Percentiles rank a stretch among this genome's conserved stretches.
phyloP scores from a whole-genome alignment of 2,329 filamentous ascomycete species.

The Microascus cirrosus region DNA sequence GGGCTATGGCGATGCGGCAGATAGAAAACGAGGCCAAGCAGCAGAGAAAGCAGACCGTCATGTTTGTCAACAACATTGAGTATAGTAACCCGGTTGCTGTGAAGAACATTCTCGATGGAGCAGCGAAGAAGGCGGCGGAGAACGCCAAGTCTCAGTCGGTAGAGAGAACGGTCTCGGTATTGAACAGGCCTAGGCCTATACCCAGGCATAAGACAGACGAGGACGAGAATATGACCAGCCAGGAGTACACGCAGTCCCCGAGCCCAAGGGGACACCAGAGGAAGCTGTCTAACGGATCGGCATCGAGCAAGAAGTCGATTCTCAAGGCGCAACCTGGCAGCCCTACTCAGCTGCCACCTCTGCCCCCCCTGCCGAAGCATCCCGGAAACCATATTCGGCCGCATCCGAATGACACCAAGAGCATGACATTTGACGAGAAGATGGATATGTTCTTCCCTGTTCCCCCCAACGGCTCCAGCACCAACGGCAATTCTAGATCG shows the following conservation, averaged over 20 bases:
- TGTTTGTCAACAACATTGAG: conserved; percentile 45
- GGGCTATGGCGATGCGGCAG: conserved; percentile 21
- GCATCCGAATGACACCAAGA: conserved; percentile 40
- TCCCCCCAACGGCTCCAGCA: conserved; percentile 11
- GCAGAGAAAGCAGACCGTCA: conserved; percentile 32
- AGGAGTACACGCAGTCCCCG: conserved; percentile 25
- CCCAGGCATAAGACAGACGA: conserved; percentile 29
- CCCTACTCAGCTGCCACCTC: conserved; percentile 37
- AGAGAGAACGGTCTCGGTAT: conserved; percentile 26
- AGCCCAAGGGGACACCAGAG: conserved; percentile 30
- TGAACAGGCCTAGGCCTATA: conserved; percentile 45
- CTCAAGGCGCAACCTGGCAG: conserved; percentile 30
- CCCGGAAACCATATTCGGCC: conserved; percentile 20
- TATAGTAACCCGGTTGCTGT: conserved; percentile 41
- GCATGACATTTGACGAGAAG: conserved; percentile 49
- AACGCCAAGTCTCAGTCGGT: conserved; percentile 6
- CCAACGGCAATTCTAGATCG: neutral
- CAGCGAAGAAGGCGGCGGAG: conserved; percentile 19
- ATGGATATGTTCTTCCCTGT: conserved; percentile 37
- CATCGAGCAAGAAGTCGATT: conserved; percentile 32
- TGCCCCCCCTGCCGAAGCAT: conserved; percentile 31
- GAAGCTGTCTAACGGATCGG: conserved; percentile 36
- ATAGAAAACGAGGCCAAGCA: conserved; percentile 15
- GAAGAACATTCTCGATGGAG: conserved; percentile 34
- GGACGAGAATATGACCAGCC: conserved; percentile 34